Percentiles rank a stretch among this genome's conserved stretches.
Evolutionary conservation across 2,329 filamentous ascomycete species (phyloP).

Genomic region (Neonectria hederae): DNA sequence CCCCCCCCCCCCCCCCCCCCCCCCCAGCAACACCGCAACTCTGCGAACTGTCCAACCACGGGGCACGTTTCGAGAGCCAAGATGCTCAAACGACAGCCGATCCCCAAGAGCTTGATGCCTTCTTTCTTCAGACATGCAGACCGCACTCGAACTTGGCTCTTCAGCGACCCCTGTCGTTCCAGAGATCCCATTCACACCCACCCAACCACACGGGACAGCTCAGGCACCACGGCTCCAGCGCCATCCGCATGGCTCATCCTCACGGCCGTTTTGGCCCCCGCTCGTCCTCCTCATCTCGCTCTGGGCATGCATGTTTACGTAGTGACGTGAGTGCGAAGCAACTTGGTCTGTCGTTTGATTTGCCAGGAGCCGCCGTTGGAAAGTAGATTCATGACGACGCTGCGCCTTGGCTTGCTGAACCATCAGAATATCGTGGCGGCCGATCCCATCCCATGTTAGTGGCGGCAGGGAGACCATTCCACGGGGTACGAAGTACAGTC

Average conservation of each 20-base stretch:
- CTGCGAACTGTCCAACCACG: background rate
- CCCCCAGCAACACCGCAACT: constrained; percentile 2
- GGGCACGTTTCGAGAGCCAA: background rate
- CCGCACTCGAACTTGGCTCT: constrained; percentile 1
- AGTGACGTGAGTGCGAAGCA: background rate
- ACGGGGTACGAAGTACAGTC: background rate
- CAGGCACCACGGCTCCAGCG: constrained; percentile 19
- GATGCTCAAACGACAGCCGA: background rate
- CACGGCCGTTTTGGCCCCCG: background rate
- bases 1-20: constrained; percentile 4
- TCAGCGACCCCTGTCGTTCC: constrained; percentile 11
- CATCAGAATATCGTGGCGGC: constrained; percentile 1
- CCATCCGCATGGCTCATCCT: constrained; percentile 17
- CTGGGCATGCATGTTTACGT: background rate
- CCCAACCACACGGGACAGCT: constrained; percentile 22
- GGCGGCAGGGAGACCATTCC: background rate
- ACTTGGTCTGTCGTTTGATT: constrained; percentile 3
- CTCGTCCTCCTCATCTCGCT: background rate
- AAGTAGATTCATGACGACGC: background rate
- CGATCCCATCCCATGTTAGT: background rate
- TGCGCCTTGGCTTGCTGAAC: constrained; percentile 12
- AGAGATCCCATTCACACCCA: constrained; percentile 16
- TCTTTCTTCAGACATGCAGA: background rate
- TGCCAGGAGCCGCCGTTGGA: background rate
- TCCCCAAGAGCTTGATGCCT: background rate